Evolutionary conservation across 768 basidiomycete genomes (phyloP), one percentile per base, ranked within the genome.

Genomic region (Psilocybe cyanescens): DNA sequence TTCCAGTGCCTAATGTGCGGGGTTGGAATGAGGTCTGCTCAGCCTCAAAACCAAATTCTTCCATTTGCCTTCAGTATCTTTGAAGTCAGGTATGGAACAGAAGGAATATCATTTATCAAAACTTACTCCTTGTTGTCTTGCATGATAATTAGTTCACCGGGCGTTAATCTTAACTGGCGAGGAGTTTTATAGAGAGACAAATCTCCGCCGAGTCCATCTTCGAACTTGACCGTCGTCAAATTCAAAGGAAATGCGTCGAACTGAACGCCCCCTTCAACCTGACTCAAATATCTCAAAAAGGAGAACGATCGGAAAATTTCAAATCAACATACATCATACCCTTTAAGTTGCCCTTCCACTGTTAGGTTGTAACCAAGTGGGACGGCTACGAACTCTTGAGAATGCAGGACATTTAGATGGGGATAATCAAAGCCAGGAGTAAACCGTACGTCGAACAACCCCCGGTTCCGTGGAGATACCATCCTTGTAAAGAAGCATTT

Each of bases 341-440:
- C 71, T 8, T 65, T 70, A 28, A 61, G 19, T 56, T 70, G 72
- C 11, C 65, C 64, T 57, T 71, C 71, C 8, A 71, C 65, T 16
- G 69, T 68, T 46, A 64, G 60, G 14, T 68, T 65, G 7, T 64
- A 17, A 5, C 67, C 72, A 44, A 68, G 65, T 16, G 68, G 64
- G 48, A 71, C 67, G 1, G 72, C 70, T 8, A 73, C 69, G 41
- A 71, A 69, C 62, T 71, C 70, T 71, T 41, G 8, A 19, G 19
- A 19, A 7, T 19, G 28, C 17, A 19, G 28, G 5, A 58, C 19
- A 19, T 19, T 19, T 19, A 19, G 19, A 19, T 19, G 19, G 19
- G 19, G 19, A 19, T 19, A 19, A 19, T 19, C 19, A 19, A 19
- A 19, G 19, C 19, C 19, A 19, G 19, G 19, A 19, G 19, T 19